A percentile compares a stretch with the other conserved stretches of the same genome.
Conservation (phyloP, 805 yeast genomes). For the Candida sphagnicola region DNA sequence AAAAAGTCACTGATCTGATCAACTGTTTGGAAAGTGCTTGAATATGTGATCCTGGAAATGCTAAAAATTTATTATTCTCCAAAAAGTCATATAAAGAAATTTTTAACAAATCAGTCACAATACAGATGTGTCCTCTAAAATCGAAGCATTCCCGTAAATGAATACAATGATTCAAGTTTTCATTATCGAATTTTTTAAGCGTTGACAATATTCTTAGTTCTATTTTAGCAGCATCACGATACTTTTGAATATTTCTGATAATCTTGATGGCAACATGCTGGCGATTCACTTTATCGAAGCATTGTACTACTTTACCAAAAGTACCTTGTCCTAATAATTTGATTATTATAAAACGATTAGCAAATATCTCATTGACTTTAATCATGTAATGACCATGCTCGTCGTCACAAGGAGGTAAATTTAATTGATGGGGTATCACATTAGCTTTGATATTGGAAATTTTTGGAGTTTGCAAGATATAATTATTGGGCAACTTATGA, state of each 20-base stretch:
- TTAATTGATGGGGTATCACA: constrained; percentile 32
- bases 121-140: constrained; percentile 88
- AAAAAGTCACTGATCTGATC: constrained; percentile 76
- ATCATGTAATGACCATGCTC: constrained; percentile 74
- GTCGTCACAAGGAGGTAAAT: constrained; percentile 50
- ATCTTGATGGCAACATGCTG: constrained; percentile 84
- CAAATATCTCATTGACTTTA: constrained; percentile 54
- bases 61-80: constrained; percentile 74
- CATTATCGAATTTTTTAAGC: constrained; percentile 65
- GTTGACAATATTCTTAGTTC: constrained; percentile 82
- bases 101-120: constrained; percentile 84
- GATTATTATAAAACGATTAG: constrained; percentile 69
- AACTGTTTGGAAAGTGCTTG: constrained; percentile 86
- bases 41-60: constrained; percentile 93
- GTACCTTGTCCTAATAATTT: constrained; percentile 87
- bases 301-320: constrained; percentile 84
- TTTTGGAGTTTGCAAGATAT: constrained; percentile 30
- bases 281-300: constrained; percentile 61
- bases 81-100: constrained; percentile 86
- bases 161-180: constrained; percentile 70
- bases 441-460: constrained; percentile 38
- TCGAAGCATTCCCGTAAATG: constrained; percentile 88
- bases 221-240: constrained; percentile 91
- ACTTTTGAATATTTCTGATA: constrained; percentile 87
- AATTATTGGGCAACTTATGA: constrained; percentile 33